Base-by-base conservation (phyloP, 2,329 filamentous ascomycete genomes). In the Cytospora chrysosperma region DNA sequence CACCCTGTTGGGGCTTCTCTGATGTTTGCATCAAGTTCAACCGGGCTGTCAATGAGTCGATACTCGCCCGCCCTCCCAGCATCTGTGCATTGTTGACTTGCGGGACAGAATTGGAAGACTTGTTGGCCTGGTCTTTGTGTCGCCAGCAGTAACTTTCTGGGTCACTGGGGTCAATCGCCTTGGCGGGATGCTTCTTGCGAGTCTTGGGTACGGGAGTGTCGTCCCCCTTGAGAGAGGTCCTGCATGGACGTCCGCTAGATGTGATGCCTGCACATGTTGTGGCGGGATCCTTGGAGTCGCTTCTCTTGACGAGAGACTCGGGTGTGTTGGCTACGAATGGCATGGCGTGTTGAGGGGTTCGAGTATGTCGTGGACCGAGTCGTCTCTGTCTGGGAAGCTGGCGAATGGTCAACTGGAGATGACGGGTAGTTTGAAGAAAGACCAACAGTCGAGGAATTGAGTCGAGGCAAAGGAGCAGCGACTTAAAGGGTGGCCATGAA, bases 181-280 rank as follows among this genome's bases (percentile, higher is more conserved):
- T 73, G 17, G 76, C 70, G 3, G 34, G 9, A 12, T 13, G 26
- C 49, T 54, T 66, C 26, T 70, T 67, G 66, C 75, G 50, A 68
- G 70, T 43, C 69, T 72, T 63, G 71, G 73, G 64, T 67, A 64
- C 70, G 65, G 62, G 75, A 69, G 67, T 73, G 68, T 74, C 78
- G 12, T 84, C 76, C 24, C 84, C 80, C 5, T 40, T 30, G 40
- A 96, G 79, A 7, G 88, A 81, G 58, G 92, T 85, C 67, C 94
- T 87, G 78, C 95, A 99, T 13, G 92, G 90, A 56, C 88, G 84
- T n/a, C 95, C 95, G 69, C 82, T 86, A 30, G 87, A 83, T 4
- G 93, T 97, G 67, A 98, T 86, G 63, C 95, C 95, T 77, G 89
- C 88, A 77, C 95, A 99, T 74, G 93, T 97, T 15, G 88, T 89